Evolutionary conservation across 306 rosid species (phyloP).

Genomic region (Rosa lucieae): DNA sequence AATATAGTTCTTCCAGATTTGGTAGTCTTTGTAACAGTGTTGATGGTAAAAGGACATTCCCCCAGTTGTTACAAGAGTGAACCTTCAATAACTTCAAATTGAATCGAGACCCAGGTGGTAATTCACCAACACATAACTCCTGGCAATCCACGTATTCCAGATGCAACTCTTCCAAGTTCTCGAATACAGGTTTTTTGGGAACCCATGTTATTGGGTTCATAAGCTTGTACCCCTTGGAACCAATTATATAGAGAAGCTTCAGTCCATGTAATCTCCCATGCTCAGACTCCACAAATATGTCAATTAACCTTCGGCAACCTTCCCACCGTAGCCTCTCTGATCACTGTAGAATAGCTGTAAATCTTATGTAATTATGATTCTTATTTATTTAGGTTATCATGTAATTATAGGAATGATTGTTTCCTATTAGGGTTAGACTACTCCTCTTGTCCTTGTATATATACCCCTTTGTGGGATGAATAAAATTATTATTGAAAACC

Average conservation of each 20-base stretch:
- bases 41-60: not conserved
- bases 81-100: not conserved
- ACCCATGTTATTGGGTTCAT: not conserved
- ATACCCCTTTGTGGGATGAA: no score
- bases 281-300: not conserved
- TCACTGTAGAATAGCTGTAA: no score
- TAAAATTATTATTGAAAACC: no score
- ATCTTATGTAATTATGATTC: no score
- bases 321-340: not conserved
- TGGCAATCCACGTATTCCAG: rapidly evolving
- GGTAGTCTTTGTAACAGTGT: not conserved
- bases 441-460: no score
- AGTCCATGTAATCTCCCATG: not conserved
- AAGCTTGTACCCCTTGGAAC: not conserved
- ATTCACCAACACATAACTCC: not conserved
- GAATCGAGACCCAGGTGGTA: not conserved
- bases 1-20: not conserved
- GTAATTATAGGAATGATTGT: no score
- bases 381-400: no score
- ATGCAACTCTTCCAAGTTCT: not conserved
- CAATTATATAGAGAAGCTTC: not conserved
- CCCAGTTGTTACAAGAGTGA: rapidly evolving
- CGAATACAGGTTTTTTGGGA: not conserved
- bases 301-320: not conserved
- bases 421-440: no score